These are phyloP conservation scores for Acanthamoeba culbertsoni DNA, from an alignment of 208 protist species.

Conservation along the genomic window DNA sequence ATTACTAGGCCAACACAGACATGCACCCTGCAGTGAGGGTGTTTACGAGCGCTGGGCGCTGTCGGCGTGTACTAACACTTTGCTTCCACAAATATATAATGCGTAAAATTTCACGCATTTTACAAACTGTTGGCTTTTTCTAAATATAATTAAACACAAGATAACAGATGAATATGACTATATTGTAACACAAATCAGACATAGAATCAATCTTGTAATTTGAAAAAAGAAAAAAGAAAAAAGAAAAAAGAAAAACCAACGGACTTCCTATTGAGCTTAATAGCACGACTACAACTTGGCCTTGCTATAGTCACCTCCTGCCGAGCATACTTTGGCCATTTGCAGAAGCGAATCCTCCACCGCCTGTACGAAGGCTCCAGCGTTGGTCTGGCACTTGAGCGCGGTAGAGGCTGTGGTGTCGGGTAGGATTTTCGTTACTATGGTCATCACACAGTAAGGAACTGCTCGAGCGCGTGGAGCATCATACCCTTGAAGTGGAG, in stretches of 20 bases:
- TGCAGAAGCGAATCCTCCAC: conserved; percentile 20
- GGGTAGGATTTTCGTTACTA: background rate
- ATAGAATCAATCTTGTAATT: too few relatives aligned
- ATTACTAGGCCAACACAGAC: too few relatives aligned
- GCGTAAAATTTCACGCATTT: too few relatives aligned
- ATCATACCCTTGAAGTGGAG: background rate
- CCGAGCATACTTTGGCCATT: background rate
- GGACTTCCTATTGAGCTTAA: background rate
- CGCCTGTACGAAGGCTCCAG: background rate
- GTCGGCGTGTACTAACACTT: too few relatives aligned
- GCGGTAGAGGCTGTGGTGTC: background rate
- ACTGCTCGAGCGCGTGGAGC: background rate
- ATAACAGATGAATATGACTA: too few relatives aligned
- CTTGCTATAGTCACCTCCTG: background rate
- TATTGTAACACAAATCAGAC: too few relatives aligned
- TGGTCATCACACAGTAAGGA: background rate
- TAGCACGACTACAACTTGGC: background rate
- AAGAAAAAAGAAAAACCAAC: background rate
- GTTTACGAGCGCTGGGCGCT: too few relatives aligned
- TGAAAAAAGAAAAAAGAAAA: background rate
- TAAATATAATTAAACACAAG: too few relatives aligned
- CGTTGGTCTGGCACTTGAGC: conserved; percentile 43
- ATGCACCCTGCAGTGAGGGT: too few relatives aligned
- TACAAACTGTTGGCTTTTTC: too few relatives aligned
- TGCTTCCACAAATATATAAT: too few relatives aligned